phyloP scores from a whole-genome alignment of 2,329 filamentous ascomycete genomes.

The Chaetomiaceae sp. region DNA sequence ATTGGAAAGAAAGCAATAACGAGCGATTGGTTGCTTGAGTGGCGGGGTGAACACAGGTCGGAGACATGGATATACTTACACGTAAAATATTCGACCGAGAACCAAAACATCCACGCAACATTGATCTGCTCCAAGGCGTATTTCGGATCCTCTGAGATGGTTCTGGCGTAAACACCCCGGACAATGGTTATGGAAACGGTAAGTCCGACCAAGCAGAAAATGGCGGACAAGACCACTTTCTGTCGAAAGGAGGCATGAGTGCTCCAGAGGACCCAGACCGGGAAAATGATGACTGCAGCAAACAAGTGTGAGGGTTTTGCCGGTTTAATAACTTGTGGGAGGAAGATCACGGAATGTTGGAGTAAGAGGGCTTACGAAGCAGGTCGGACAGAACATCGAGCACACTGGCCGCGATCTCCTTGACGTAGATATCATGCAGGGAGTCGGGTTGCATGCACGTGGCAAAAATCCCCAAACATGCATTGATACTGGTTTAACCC shows the following conservation, averaged over 20 bases:
- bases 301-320: too few species aligned
- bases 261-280: constrained; percentile 17
- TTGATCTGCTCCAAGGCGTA: too few species aligned
- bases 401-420: not conserved
- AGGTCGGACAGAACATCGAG: constrained; percentile 16
- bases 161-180: constrained; percentile 15
- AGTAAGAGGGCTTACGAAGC: constrained; percentile 9
- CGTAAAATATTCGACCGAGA: constrained; percentile 11
- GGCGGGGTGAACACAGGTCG: too few species aligned
- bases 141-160: not conserved
- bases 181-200: constrained; percentile 21
- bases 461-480: constrained; percentile 13
- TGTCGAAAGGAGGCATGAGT: constrained; percentile 14
- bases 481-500: not conserved
- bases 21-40: too few species aligned
- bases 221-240: constrained; percentile 13
- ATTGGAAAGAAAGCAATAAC: too few species aligned
- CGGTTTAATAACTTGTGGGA: too few species aligned
- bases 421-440: not conserved
- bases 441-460: too few species aligned
- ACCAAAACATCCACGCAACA: constrained; percentile 15
- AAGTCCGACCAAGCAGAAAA: constrained; percentile 17
- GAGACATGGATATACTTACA: too few species aligned
- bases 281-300: constrained; percentile 20
- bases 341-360: too few species aligned